A percentile compares a stretch with the other conserved stretches of the same genome.
Evolutionary conservation across 495 filamentous ascomycete genomes (phyloP).

Genomic region (Cenococcum geophilum): DNA sequence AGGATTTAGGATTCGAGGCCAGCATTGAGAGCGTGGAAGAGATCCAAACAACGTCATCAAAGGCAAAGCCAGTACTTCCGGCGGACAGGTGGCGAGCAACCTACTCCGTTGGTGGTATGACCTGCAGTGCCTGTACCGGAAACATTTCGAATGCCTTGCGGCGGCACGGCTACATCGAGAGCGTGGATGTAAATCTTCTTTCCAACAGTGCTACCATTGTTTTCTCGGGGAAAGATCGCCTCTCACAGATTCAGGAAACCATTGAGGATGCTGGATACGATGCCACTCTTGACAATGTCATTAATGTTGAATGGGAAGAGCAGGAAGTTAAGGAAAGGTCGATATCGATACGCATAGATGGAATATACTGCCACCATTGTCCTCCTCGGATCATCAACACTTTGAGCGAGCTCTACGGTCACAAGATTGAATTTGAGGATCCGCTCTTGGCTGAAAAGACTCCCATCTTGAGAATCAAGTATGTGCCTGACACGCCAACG

Average conservation of each 20-base stretch:
- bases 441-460: constrained; percentile 41
- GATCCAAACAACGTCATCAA: constrained; percentile 9
- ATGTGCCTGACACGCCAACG: constrained; percentile 58
- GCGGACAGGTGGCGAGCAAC: constrained; percentile 44
- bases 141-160: constrained; percentile 59
- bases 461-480: constrained; percentile 66
- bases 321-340: constrained; percentile 44
- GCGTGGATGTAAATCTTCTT: constrained; percentile 63
- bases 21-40: constrained; percentile 43
- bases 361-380: constrained; percentile 87
- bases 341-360: constrained; percentile 62
- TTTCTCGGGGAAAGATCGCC: constrained; percentile 42
- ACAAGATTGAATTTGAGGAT: constrained; percentile 40
- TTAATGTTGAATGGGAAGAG: constrained; percentile 12
- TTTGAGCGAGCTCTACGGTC: constrained; percentile 47
- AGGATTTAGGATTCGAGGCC: constrained; percentile 53
- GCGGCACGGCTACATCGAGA: constrained; percentile 55
- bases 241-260: constrained; percentile 54
- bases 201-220: constrained; percentile 50
- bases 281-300: constrained; percentile 52
- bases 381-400: constrained; percentile 53
- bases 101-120: constrained; percentile 76
- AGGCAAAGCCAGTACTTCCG: background rate
- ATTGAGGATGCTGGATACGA: constrained; percentile 83
- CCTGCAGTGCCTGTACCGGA: constrained; percentile 68